Base-by-base conservation (phyloP, 140 eudicot genomes). In the Flaveria floridana region DNA sequence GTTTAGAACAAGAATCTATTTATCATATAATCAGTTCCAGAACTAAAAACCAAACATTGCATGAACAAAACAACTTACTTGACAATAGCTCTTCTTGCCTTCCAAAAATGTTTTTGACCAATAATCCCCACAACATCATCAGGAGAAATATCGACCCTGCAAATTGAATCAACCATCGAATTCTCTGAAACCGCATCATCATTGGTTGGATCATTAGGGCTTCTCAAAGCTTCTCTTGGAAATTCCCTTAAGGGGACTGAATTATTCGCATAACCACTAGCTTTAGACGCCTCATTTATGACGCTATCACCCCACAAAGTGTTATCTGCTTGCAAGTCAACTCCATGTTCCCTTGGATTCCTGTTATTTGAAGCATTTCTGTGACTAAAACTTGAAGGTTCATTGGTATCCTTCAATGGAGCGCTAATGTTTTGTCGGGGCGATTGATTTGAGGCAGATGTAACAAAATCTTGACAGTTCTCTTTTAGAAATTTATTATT, bases 41-140 rank as follows among this genome's bases (percentile, higher is more conserved):
- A 28, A 44, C 14, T 44, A 44, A 10, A 42, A 44, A 44, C 50
- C 50, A 44, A 62, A 62, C 68, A 62, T n/a, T 62, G 11, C 68
- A 62, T 16, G 39, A 73, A 56, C 19, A 71, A 30, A 51, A 25
- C 14, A 44, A 75, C 89, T 92, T 89, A 92, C 98, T 93, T 90
- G 82, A 82, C 91, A 70, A 93, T 93, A 65, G 97, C 98, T 78
- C 88, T 87, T 80, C 98, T 83, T 67, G 96, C 96, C 73, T 92
- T 92, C 98, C 96, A 92, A 73, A 92, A 92, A 77, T 90, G 98
- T 63, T 90, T 93, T 84, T 78, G 96, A 63, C 98, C 98, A 41
- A 93, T 86, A 64, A 90, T 71, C 53, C 89, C 89, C 6, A 93
- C 97, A 55, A 88, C 90, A 59, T 90, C 96, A 79, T 93, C 98